phyloP scores from a whole-genome alignment of 352 stramenopile genomes.

The Phytophthora meadii region DNA sequence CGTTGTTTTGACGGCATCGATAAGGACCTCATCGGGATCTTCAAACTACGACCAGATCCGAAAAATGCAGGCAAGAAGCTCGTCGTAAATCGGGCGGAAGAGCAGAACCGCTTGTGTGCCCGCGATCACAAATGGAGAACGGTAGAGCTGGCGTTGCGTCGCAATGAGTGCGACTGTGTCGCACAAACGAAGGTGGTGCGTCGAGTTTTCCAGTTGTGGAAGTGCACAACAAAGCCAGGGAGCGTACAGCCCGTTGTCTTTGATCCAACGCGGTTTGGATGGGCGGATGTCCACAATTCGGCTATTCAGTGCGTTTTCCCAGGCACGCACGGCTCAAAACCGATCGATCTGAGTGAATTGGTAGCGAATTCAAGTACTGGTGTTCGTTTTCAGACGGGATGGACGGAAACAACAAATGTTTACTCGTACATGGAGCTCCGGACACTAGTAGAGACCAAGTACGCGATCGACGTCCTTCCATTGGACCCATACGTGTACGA shows the following conservation, averaged over 20 bases:
- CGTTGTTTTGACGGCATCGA: conserved; percentile 92
- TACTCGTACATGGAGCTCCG: conserved; percentile 84
- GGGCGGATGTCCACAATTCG: conserved; percentile 58
- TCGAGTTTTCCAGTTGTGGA: conserved; percentile 94
- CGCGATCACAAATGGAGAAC: conserved; percentile 96
- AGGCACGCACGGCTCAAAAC: conserved; percentile 22
- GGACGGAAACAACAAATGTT: conserved; percentile 67
- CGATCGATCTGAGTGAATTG: conserved; percentile 37
- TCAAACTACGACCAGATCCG: conserved; percentile 31
- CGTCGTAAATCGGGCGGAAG: conserved; percentile 70
- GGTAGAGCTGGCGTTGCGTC: conserved; percentile 85
- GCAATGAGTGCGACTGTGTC: conserved; percentile 93
- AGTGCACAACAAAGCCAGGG: conserved; percentile 81
- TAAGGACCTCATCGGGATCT: conserved; percentile 72
- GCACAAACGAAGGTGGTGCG: conserved; percentile 88
- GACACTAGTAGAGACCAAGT: conserved; percentile 50
- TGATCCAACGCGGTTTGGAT: conserved; percentile 62
- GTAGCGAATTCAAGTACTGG: conserved; percentile 34
- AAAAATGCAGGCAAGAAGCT: conserved; percentile 19
- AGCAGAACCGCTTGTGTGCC: conserved; percentile 85
- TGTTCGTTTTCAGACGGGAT: conserved; percentile 74
- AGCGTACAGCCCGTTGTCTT: conserved; percentile 33
- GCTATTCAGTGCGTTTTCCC: conserved; percentile 65
- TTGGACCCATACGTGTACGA: conserved; percentile 95
- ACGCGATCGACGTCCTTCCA: conserved; percentile 46